Evolutionary conservation across 495 filamentous ascomycete genomes (phyloP).

Genomic region (Lichina pygmaea): DNA sequence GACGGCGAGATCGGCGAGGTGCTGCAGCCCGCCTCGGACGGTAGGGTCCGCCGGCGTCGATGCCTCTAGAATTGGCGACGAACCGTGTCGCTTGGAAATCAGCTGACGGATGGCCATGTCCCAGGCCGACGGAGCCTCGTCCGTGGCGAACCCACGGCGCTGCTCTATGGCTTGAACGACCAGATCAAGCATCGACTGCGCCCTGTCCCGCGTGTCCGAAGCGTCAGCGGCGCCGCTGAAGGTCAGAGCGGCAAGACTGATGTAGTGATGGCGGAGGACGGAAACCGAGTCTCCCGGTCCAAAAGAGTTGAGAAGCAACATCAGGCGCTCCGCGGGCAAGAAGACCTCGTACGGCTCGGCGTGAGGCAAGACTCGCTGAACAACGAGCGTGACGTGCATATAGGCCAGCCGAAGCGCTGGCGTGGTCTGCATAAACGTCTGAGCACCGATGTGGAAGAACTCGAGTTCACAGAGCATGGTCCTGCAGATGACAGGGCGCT

Average conservation of each 20-base stretch:
- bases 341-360: conserved; percentile 32
- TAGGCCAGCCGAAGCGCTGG: conserved; percentile 38
- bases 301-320: conserved; percentile 24
- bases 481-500: conserved; percentile 9
- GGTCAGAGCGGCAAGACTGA: conserved; percentile 36
- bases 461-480: conserved; percentile 20
- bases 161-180: conserved; percentile 14
- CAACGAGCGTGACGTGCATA: conserved; percentile 42
- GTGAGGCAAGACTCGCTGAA: conserved; percentile 26
- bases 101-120: conserved; percentile 18
- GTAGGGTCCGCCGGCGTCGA: conserved; percentile 1
- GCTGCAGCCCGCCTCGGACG: conserved; percentile 20
- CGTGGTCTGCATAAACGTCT: conserved; percentile 13
- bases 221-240: conserved; percentile 36
- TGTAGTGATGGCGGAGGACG: conserved; percentile 49
- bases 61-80: not conserved
- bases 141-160: conserved; percentile 19
- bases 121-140: conserved; percentile 15
- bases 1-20: conserved; percentile 33
- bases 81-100: conserved; percentile 12
- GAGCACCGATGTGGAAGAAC: conserved; percentile 18
- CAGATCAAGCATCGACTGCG: conserved; percentile 6
- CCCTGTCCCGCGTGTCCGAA: conserved; percentile 20
- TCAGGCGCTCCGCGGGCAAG: conserved; percentile 29
- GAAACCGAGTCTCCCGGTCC: conserved; percentile 20